These are phyloP conservation scores for Physcomitrium patens DNA, from an alignment of 225 moss, liverwort and hornwort genomes.

Conservation along the genomic window DNA sequence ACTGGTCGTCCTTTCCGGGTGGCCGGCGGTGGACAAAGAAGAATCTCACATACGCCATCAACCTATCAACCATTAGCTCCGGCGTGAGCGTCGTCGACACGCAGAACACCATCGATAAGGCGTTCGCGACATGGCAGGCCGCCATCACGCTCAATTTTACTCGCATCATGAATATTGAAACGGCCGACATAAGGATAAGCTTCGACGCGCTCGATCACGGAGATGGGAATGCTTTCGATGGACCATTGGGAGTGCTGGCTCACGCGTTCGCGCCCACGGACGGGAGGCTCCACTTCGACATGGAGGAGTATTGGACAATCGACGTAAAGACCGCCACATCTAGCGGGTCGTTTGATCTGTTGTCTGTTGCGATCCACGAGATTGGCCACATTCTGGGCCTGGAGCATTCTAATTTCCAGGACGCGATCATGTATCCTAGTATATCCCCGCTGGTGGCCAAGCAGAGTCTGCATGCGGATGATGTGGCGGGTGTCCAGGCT, in stretches of 20 bases:
- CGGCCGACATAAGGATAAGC: slow-evolving; percentile 41
- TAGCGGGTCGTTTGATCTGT: slow-evolving; percentile 36
- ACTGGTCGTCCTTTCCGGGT: slow-evolving; percentile 18
- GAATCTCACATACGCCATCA: slow-evolving; percentile 35
- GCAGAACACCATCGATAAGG: slow-evolving; percentile 29
- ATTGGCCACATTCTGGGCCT: slow-evolving; percentile 61
- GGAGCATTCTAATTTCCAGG: slow-evolving; percentile 28
- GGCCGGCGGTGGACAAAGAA: slow-evolving; percentile 27
- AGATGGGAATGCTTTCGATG: slow-evolving; percentile 53
- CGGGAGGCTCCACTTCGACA: slow-evolving; percentile 55
- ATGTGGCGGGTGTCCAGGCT: slow-evolving; percentile 28
- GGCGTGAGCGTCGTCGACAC: slow-evolving; percentile 26
- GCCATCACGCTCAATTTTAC: slow-evolving; percentile 44
- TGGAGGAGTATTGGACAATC: slow-evolving; percentile 45
- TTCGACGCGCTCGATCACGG: slow-evolving; percentile 41
- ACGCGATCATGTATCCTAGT: slow-evolving; percentile 49
- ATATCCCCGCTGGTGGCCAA: background rate
- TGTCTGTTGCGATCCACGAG: slow-evolving; percentile 56
- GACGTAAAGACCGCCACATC: background rate
- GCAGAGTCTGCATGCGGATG: slow-evolving; percentile 22
- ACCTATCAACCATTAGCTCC: background rate
- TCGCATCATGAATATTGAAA: background rate
- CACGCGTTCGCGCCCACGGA: slow-evolving; percentile 45
- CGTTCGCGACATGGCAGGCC: slow-evolving; percentile 37
- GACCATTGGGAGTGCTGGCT: slow-evolving; percentile 43